Conservation (phyloP, 495 filamentous ascomycete genomes). For the Aspergillus bertholletiae region DNA sequence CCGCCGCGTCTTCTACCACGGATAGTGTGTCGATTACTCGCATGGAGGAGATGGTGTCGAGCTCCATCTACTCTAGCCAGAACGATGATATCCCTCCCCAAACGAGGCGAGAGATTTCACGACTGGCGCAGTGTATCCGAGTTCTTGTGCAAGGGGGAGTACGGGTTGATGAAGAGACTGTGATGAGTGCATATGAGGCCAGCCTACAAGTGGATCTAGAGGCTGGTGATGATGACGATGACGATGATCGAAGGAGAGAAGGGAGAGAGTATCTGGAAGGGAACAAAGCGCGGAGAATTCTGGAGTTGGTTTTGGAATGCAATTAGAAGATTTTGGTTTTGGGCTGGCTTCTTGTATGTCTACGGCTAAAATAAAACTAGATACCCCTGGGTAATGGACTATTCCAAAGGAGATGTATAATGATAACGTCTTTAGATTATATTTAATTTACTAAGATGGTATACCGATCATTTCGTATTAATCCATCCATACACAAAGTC, state of each 20-base stretch:
- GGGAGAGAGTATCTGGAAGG: slow-evolving; percentile 68
- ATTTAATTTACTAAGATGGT: too few relatives aligned
- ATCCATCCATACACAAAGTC: too few relatives aligned
- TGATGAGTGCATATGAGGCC: slow-evolving; percentile 76
- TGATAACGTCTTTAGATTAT: too few relatives aligned
- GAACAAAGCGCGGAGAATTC: slow-evolving; percentile 60
- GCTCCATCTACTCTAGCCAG: slow-evolving; percentile 82
- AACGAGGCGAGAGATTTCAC: slow-evolving; percentile 83
- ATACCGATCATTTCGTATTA: too few relatives aligned
- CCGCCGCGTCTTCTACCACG: slow-evolving; percentile 41
- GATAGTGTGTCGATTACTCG: slow-evolving; percentile 65
- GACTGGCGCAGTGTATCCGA: slow-evolving; percentile 73
- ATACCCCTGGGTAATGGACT: slow-evolving; percentile 11
- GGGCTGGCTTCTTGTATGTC: slow-evolving; percentile 3
- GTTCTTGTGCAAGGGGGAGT: slow-evolving; percentile 77
- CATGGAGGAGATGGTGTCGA: slow-evolving; percentile 74
- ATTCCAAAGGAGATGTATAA: too few relatives aligned
- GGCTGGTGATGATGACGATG: slow-evolving; percentile 45
- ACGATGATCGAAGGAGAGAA: slow-evolving; percentile 38
- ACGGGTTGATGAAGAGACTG: slow-evolving; percentile 88
- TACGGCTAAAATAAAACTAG: slow-evolving; percentile 9
- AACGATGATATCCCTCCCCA: slow-evolving; percentile 75
- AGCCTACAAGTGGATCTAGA: slow-evolving; percentile 68
- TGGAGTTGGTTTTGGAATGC: slow-evolving; percentile 45
- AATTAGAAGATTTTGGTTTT: background rate